These are phyloP conservation scores for Artomyces pyxidatus DNA, from an alignment of 768 basidiomycete species.

Conservation along the genomic window DNA sequence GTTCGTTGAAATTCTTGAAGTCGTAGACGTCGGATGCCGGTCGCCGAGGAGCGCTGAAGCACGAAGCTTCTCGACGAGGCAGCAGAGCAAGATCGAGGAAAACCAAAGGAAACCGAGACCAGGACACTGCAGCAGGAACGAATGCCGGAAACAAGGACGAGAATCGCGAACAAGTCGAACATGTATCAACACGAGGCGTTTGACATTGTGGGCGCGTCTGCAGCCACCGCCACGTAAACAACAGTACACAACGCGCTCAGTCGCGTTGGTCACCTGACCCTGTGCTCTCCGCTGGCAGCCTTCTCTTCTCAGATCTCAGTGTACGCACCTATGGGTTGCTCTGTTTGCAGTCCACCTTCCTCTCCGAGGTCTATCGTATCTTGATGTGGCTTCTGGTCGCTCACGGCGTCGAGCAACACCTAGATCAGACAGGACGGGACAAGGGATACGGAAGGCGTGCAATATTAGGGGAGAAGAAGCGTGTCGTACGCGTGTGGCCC, in stretches of 20 bases:
- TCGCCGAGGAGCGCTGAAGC: not conserved
- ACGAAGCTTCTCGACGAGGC: not conserved
- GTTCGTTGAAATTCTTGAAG: not conserved
- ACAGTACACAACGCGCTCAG: not conserved
- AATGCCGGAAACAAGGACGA: not conserved
- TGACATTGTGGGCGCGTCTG: not conserved
- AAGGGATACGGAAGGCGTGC: too few relatives aligned
- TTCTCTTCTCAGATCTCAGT: too few relatives aligned
- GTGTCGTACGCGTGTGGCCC: too few relatives aligned
- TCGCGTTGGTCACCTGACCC: not conserved
- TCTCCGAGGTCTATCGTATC: too few relatives aligned
- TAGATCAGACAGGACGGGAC: too few relatives aligned
- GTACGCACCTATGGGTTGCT: too few relatives aligned
- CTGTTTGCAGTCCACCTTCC: too few relatives aligned
- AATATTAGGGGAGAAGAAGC: too few relatives aligned
- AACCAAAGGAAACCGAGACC: not conserved
- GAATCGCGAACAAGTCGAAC: not conserved
- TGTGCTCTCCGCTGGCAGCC: too few relatives aligned
- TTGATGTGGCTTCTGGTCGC: too few relatives aligned
- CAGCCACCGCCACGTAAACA: not conserved
- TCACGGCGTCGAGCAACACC: too few relatives aligned
- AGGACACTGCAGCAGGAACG: not conserved
- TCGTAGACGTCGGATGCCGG: not conserved
- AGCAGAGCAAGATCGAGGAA: not conserved
- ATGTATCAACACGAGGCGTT: not conserved